Conservation (phyloP, 2,329 filamentous ascomycete genomes). For the Sclerotinia nivalis region DNA sequence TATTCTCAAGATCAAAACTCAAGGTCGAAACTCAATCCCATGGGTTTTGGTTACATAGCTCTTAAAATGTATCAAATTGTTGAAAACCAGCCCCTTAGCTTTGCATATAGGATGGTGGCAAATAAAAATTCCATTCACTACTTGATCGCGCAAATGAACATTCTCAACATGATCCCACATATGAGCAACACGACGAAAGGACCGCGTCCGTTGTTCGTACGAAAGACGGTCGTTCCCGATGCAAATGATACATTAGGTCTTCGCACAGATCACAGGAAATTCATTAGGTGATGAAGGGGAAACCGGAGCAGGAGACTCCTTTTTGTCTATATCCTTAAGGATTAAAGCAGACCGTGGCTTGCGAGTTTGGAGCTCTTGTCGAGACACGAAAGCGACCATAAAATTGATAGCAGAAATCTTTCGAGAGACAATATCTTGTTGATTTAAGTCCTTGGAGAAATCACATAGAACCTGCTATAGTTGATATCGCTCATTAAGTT, state of each 20-base stretch:
- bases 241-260: conserved; percentile 25
- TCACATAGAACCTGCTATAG: conserved; percentile 30
- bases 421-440: conserved; percentile 26
- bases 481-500: conserved; percentile 29
- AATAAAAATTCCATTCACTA: conserved; percentile 20
- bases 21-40: conserved; percentile 15
- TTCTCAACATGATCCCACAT: conserved; percentile 31
- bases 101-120: conserved; percentile 15
- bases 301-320: too few relatives aligned
- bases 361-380: conserved; percentile 8
- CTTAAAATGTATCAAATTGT: neutral
- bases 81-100: conserved; percentile 1
- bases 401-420: conserved; percentile 19
- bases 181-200: conserved; percentile 26
- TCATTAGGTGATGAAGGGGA: neutral
- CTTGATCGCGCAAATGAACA: conserved; percentile 25
- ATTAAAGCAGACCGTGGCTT: conserved; percentile 5
- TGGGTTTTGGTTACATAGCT: conserved; percentile 22
- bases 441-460: conserved; percentile 28
- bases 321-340: neutral
- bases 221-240: conserved; percentile 18
- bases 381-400: conserved; percentile 18
- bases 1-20: too few relatives aligned
- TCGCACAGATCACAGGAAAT: conserved; percentile 19
- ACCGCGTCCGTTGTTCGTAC: conserved; percentile 23